Evolutionary conservation across 2,329 filamentous ascomycete species (phyloP).

Genomic region (Fusarium neocosmosporiellum): DNA sequence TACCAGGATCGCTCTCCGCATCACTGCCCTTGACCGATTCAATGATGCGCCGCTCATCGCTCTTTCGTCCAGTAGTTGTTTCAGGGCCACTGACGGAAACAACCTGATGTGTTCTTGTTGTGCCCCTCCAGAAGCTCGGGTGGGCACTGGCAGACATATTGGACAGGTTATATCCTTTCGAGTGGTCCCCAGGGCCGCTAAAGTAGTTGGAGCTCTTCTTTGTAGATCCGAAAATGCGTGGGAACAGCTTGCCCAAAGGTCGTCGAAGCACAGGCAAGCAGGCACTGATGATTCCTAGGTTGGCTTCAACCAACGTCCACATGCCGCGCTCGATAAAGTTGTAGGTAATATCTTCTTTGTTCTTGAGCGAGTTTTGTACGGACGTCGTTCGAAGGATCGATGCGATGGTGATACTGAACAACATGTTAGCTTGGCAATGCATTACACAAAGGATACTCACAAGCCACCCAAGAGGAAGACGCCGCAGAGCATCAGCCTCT

Average conservation of each 20-base stretch:
- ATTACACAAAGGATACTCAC: constrained; percentile 39
- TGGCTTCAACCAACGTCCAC: constrained; percentile 53
- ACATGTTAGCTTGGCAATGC: neutral
- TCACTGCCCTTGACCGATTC: constrained; percentile 11
- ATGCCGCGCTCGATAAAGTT: constrained; percentile 39
- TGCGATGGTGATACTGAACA: constrained; percentile 46
- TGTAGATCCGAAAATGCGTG: constrained; percentile 25
- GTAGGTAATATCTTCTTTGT: constrained; percentile 46
- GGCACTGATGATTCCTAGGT: constrained; percentile 51
- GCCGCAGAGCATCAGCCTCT: constrained; percentile 50
- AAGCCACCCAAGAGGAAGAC: constrained; percentile 53
- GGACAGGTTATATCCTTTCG: constrained; percentile 12
- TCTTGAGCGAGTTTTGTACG: constrained; percentile 46
- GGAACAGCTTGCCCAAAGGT: constrained; percentile 29
- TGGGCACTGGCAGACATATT: constrained; percentile 5
- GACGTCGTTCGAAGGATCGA: constrained; percentile 53
- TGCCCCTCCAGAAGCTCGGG: constrained; percentile 8
- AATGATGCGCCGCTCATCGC: constrained; percentile 13
- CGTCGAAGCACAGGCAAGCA: constrained; percentile 47
- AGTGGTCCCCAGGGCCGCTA: neutral
- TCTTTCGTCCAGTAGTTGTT: neutral
- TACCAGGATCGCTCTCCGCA: constrained; percentile 1
- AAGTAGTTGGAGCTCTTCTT: constrained; percentile 22
- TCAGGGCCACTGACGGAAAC: constrained; percentile 11
- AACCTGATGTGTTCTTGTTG: neutral